Conservation (phyloP, 2,329 filamentous ascomycete species). For the Alternaria panax region DNA sequence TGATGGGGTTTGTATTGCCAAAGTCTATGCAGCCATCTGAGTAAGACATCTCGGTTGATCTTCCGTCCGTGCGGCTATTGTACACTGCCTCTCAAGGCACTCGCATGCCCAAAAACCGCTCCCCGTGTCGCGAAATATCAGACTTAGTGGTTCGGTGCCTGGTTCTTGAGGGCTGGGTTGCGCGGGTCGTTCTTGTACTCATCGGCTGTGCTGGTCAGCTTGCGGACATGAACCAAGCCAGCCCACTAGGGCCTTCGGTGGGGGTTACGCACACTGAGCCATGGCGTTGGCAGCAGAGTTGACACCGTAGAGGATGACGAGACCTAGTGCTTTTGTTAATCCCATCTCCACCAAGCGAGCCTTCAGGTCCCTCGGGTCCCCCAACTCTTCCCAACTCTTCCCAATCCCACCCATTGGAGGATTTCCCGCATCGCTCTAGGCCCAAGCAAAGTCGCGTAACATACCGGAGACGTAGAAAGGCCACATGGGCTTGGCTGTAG, state of each 20-base stretch:
- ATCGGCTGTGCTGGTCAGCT: constrained; percentile 66
- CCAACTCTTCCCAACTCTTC: constrained; percentile 20
- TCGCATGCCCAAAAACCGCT: constrained; percentile 22
- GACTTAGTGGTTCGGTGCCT: constrained; percentile 41
- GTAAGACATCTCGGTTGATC: constrained; percentile 16
- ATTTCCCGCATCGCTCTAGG: not conserved
- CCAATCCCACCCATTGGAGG: constrained; percentile 11
- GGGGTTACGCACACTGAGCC: constrained; percentile 72
- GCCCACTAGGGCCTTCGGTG: not conserved
- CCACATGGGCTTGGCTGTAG: constrained; percentile 83
- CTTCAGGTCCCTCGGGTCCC: not conserved
- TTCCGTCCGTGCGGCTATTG: constrained; percentile 42
- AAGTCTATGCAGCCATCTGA: constrained; percentile 46
- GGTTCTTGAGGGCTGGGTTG: constrained; percentile 66
- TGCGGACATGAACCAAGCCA: constrained; percentile 2
- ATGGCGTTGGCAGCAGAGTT: constrained; percentile 82
- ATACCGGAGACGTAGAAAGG: constrained; percentile 96
- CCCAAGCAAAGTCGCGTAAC: constrained; percentile 48
- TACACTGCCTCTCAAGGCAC: constrained; percentile 43
- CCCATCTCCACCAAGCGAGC: constrained; percentile 1
- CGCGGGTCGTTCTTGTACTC: constrained; percentile 98
- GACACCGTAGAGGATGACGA: constrained; percentile 88
- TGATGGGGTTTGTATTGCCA: constrained; percentile 27
- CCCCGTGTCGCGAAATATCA: constrained; percentile 20
- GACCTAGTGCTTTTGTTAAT: constrained; percentile 62